Evolutionary conservation across 805 yeast genomes (phyloP), one percentile per base, ranked within the genome.

Genomic region (Danielia reshetovae): DNA sequence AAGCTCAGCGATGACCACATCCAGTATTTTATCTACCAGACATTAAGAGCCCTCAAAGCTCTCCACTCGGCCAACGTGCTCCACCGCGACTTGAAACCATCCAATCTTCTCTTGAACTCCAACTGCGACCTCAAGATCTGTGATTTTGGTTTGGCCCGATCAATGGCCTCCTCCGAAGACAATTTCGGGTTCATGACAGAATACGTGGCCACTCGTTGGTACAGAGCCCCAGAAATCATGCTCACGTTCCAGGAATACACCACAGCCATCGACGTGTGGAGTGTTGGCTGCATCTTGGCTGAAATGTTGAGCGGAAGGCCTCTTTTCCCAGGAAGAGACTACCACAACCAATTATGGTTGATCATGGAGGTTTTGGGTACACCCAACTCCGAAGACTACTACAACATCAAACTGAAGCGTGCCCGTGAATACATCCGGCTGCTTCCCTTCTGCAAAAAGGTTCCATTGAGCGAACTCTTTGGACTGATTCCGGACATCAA

Each of bases 201-300:
- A 60, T 90, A 90, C 56, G 97, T 90, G 28, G 97, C 97, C 7
- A 90, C 97, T 3, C 70, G 97, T 46, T 90, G 97, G 97, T 90
- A 90, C 60, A 71, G 97, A 37, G 97, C 97, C 0, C 97, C 97
- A 0, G 97, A 90, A 52, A 88, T 90, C 56, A 90, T 90, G 97
- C 72, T 90, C 32, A 87, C 96, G 10, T 87, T 89, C 51, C 90
- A 88, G 44, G 86, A 84, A 51, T 90, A 90, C 63, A 85, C 96
- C 17, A 85, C 90, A 24, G 96, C 96, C 23, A 90, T 90, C 52
- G 97, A 90, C 60, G 79, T 90, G 21, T 90, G 97, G 97, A 83
- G 95, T 2, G 95, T 88, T 15, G 97, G 97, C 4, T 90, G 97
- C 61, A 90, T 90, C 24, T 66, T 90, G 36, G 97, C 96, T 0